Conservation (phyloP, 164 flowering plant species). For the Aristolochia californica region DNA sequence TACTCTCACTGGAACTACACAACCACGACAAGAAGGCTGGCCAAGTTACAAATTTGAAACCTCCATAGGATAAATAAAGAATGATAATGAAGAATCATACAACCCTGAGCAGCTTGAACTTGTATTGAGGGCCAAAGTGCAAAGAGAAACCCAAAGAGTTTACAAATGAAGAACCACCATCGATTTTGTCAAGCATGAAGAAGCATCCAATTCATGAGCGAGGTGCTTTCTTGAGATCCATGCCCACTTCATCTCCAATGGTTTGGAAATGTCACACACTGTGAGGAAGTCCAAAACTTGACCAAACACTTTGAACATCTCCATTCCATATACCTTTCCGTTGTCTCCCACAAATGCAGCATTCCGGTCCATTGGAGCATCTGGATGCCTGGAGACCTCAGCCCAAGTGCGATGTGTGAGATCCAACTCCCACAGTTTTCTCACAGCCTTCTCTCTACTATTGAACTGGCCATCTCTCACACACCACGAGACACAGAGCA, state of each 20-base stretch:
- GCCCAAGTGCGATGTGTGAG: conserved; percentile 50
- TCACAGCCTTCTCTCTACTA: conserved; percentile 72
- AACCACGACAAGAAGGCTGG: no score
- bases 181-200: conserved; percentile 83
- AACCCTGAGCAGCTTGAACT: neutral
- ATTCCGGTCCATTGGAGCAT: conserved; percentile 99
- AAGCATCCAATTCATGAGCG: conserved; percentile 68
- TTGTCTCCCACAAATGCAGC: conserved; percentile 74
- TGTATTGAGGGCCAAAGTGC: neutral
- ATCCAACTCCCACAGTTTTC: conserved; percentile 92
- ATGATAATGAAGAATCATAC: neutral
- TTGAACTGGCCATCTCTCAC: conserved; percentile 73
- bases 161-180: conserved; percentile 65
- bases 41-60: neutral
- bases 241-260: conserved; percentile 38
- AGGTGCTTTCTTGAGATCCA: conserved; percentile 69
- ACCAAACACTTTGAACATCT: conserved; percentile 96
- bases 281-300: conserved; percentile 86
- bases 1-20: no score
- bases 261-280: conserved; percentile 43
- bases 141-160: neutral
- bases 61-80: neutral
- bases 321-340: conserved; percentile 65
- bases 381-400: conserved; percentile 83
- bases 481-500: conserved; percentile 98